Evolutionary conservation across 345 rosid genomes (phyloP), one percentile per base, ranked within the genome.

Genomic region (Theobroma cacao): DNA sequence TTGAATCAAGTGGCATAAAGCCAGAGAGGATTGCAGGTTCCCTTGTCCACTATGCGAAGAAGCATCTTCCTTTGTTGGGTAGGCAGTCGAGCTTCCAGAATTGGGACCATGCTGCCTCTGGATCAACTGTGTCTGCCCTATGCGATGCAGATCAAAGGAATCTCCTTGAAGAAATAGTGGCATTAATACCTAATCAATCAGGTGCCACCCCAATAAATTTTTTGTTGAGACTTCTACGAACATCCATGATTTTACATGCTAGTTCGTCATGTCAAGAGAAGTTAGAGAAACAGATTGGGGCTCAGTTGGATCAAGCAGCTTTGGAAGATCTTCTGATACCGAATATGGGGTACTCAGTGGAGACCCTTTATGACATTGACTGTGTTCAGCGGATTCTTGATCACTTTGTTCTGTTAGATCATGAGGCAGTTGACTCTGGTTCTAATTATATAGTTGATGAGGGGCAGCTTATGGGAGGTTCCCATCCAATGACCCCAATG

Each of bases 291-390:
- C 80, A 73, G 83, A 86, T 91, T 11, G 98, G 98, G 26, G 85
- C 70, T 17, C 93, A 92, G 83, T 47, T 95, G 83, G 94, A 93
- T 20, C 85, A 91, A 79, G 95, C 95, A 65, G 84, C 90, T 82
- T 87, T 95, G 12, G 92, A 90, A 76, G 98, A 95, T 80, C 87
- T 95, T 58, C 81, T 93, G 65, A 90, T 93, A 81, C 98, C 98
- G 14, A 95, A 89, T 75, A 81, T 80, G 76, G 93, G 94, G 36
- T 91, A 91, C 77, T 88, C 94, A 1, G 85, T 74, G 41, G 98
- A 95, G 34, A 92, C 95, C 12, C 92, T 95, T 24, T 93, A 95
- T 40, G 98, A 92, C 75, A 85, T 87, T 0, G 98, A 93, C 84
- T 95, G 96, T 64, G 87, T 91, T 58, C 97, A 90, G 80, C 74